A percentile compares a stretch with the other conserved stretches of the same genome.
Evolutionary conservation across 495 filamentous ascomycete genomes (phyloP).

Genomic region (Penicillium goetzii): DNA sequence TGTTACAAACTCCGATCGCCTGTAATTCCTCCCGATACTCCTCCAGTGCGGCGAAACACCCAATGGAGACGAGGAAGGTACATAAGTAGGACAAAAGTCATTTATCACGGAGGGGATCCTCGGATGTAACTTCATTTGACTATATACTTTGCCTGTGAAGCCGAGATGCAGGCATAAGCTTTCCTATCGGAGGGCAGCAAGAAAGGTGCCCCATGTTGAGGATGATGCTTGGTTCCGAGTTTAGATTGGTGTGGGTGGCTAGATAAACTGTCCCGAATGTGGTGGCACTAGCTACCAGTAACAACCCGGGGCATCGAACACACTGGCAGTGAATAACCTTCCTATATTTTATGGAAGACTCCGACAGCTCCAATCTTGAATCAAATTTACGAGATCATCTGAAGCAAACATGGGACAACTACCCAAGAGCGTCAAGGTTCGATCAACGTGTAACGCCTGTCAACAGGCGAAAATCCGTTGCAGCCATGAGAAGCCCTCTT

Average conservation of each 20-base stretch:
- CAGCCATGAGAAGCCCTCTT: constrained; percentile 51
- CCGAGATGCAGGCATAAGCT: not conserved
- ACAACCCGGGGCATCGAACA: not conserved
- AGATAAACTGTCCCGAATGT: constrained; percentile 1
- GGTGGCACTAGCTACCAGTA: not conserved
- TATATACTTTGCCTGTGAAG: constrained; percentile 8
- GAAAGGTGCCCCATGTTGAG: not conserved
- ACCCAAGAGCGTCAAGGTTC: constrained; percentile 48
- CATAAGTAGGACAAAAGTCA: constrained; percentile 25
- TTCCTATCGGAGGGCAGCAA: constrained; percentile 5
- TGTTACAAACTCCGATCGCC: not conserved
- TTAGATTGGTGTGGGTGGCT: not conserved
- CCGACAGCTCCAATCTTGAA: not conserved
- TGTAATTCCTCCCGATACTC: not conserved
- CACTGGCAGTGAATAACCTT: not conserved
- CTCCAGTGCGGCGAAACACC: not conserved
- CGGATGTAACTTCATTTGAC: constrained; percentile 30
- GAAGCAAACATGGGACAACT: constrained; percentile 24
- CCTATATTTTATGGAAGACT: not conserved
- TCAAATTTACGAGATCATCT: constrained; percentile 22
- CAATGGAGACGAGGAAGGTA: not conserved
- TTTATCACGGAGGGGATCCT: constrained; percentile 14
- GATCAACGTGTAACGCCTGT: constrained; percentile 53
- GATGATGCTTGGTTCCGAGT: constrained; percentile 4
- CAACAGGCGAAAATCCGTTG: constrained; percentile 56